phyloP scores from a whole-genome alignment of 1,284 basidiomycete genomes.

The Schizophyllum amplum region DNA sequence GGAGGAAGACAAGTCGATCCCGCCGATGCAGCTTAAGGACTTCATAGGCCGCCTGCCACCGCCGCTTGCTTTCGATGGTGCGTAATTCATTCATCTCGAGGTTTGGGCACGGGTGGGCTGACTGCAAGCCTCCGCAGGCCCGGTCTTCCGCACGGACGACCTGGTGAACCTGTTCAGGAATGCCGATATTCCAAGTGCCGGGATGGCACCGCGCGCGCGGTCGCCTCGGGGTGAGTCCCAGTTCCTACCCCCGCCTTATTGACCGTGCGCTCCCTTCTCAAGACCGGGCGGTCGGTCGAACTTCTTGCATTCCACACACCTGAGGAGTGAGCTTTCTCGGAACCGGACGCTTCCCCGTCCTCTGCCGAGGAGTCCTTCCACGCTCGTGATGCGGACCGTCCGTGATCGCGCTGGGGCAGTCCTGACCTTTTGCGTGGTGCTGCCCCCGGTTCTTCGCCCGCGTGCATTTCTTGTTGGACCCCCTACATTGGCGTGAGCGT shows the following conservation, averaged over 20 bases:
- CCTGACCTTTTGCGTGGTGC: not conserved
- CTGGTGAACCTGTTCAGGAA: constrained; percentile 73
- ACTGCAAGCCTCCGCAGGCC: constrained; percentile 41
- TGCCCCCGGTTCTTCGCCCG: constrained; percentile 3
- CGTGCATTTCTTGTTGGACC: constrained; percentile 1
- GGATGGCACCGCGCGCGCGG: constrained; percentile 43
- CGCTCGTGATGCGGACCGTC: no score
- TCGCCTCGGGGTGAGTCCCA: constrained; percentile 30
- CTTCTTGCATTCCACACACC: no score
- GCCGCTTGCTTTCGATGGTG: constrained; percentile 73
- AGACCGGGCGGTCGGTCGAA: no score
- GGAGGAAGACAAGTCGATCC: constrained; percentile 49
- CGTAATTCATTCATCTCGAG: constrained; percentile 22
- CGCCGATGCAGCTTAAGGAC: constrained; percentile 61
- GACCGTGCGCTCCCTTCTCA: not conserved
- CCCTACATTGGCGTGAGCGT: not conserved
- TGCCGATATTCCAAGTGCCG: constrained; percentile 63
- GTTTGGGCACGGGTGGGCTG: constrained; percentile 3
- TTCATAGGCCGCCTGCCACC: constrained; percentile 77
- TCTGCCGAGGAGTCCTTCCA: no score
- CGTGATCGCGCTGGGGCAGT: no score
- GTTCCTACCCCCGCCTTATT: constrained; percentile 4
- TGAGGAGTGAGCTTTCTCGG: not conserved
- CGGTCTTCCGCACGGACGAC: constrained; percentile 82
- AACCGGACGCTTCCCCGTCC: not conserved